Evolutionary conservation across 2,329 filamentous ascomycete genomes (phyloP).

Genomic region (Phialophora expanda): DNA sequence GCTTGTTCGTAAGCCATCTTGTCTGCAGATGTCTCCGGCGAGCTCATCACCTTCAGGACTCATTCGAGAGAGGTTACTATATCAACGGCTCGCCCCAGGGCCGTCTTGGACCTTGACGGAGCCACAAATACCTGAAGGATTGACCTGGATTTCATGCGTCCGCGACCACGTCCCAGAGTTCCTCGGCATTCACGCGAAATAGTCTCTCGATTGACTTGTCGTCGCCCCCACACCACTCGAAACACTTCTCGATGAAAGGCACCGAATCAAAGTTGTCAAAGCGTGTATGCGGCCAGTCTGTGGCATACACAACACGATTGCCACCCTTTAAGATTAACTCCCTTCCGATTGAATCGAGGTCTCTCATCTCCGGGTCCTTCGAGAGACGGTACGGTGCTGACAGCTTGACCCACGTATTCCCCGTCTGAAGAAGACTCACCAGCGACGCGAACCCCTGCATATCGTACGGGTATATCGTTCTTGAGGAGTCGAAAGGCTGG

Average conservation of each 20-base stretch:
- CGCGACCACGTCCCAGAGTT: slow-evolving; percentile 50
- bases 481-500: slow-evolving; percentile 28
- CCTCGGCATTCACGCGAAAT: slow-evolving; percentile 62
- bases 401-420: slow-evolving; percentile 61
- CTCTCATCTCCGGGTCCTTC: slow-evolving; percentile 50
- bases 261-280: slow-evolving; percentile 63
- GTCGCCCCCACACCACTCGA: slow-evolving; percentile 55
- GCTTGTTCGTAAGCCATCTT: background rate
- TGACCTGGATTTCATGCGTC: background rate
- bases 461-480: slow-evolving; percentile 49
- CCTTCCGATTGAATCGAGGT: slow-evolving; percentile 56
- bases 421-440: slow-evolving; percentile 52
- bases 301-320: slow-evolving; percentile 61
- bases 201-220: slow-evolving; percentile 47
- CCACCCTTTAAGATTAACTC: slow-evolving; percentile 57
- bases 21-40: background rate
- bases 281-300: slow-evolving; percentile 69
- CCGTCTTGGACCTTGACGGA: too few relatives aligned
- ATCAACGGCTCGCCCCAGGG: background rate
- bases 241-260: slow-evolving; percentile 60
- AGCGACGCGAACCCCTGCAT: slow-evolving; percentile 59
- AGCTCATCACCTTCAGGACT: background rate
- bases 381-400: slow-evolving; percentile 65
- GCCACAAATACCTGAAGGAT: background rate
- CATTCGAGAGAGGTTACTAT: background rate